Conservation (phyloP, 2,329 filamentous ascomycete species). For the Cladosporium velox region DNA sequence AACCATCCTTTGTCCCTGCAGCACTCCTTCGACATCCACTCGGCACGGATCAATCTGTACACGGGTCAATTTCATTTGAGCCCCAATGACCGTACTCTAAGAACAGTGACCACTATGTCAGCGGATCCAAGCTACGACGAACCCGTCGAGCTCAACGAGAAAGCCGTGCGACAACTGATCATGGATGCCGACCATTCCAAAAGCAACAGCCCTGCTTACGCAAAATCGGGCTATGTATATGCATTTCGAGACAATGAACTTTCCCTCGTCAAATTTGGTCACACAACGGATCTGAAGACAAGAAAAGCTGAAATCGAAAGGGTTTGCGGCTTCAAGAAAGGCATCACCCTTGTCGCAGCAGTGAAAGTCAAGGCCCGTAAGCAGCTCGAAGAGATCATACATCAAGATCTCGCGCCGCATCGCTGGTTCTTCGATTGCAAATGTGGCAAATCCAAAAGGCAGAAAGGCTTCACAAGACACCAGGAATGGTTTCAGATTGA, state of each 20-base stretch:
- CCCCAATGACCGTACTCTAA: background rate
- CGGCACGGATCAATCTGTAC: background rate
- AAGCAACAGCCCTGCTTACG: background rate
- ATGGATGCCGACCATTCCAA: background rate
- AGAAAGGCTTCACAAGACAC: background rate
- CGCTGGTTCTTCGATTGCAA: background rate
- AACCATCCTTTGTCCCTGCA: background rate
- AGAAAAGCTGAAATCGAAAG: background rate
- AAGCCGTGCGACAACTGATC: background rate
- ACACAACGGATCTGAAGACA: background rate
- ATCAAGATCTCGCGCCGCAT: constrained; percentile 1
- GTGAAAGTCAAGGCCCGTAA: background rate
- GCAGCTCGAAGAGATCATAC: background rate
- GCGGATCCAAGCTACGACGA: background rate
- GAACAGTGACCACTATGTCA: background rate
- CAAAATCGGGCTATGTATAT: background rate
- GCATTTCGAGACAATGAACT: background rate
- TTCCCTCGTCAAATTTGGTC: background rate
- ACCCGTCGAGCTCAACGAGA: background rate
- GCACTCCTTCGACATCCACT: background rate
- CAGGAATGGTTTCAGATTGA: background rate
- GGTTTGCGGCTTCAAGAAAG: background rate
- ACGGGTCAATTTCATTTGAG: background rate
- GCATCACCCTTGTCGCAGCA: background rate
- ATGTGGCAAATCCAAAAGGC: background rate